Conservation (phyloP, 768 basidiomycete genomes). For the Lentinula guzmanii region DNA sequence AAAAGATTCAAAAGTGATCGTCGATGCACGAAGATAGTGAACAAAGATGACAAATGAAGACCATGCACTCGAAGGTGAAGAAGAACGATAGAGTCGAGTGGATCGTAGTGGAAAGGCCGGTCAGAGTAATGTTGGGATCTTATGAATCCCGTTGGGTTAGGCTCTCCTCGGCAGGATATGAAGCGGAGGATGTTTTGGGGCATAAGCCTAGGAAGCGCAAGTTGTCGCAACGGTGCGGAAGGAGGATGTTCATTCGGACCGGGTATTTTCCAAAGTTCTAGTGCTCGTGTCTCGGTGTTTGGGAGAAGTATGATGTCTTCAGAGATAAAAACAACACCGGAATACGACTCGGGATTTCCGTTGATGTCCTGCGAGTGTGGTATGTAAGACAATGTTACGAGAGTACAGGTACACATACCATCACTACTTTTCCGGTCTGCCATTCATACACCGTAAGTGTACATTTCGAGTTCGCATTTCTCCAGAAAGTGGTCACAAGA, state of each 20-base stretch:
- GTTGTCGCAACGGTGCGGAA: slow-evolving; percentile 14
- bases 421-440: slow-evolving; percentile 28
- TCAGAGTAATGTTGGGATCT: slow-evolving; percentile 5
- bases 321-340: slow-evolving; percentile 18
- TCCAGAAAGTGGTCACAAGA: slow-evolving; percentile 25
- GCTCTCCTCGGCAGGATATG: slow-evolving; percentile 34
- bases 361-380: slow-evolving; percentile 9
- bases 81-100: slow-evolving; percentile 25
- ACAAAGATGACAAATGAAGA: slow-evolving; percentile 7
- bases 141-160: slow-evolving; percentile 25
- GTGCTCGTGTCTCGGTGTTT: slow-evolving; percentile 13
- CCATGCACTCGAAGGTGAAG: slow-evolving; percentile 23
- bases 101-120: slow-evolving; percentile 18
- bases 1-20: slow-evolving; percentile 4
- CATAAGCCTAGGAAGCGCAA: slow-evolving; percentile 25
- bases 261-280: slow-evolving; percentile 19
- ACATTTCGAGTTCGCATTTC: slow-evolving; percentile 12
- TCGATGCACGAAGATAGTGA: slow-evolving; percentile 31
- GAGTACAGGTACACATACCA: slow-evolving; percentile 19
- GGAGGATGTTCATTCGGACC: slow-evolving; percentile 15
- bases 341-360: slow-evolving; percentile 14
- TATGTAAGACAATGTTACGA: not conserved
- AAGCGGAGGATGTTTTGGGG: slow-evolving; percentile 14
- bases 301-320: slow-evolving; percentile 19
- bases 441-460: slow-evolving; percentile 38